phyloP scores from a whole-genome alignment of 768 basidiomycete species.

The Exidia glandulosa region DNA sequence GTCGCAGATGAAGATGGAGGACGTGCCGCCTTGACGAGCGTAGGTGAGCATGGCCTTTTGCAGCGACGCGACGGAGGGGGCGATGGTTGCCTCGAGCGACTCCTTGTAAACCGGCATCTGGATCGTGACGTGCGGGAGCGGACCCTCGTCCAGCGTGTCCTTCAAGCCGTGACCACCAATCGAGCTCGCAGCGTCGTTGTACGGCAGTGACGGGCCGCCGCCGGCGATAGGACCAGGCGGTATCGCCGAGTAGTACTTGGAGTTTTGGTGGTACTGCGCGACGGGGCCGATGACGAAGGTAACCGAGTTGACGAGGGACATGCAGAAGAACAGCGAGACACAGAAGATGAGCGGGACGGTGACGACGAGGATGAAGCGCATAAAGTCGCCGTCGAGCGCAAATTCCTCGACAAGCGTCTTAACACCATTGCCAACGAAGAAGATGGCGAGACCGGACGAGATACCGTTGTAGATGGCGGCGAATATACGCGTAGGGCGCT shows the following conservation, averaged over 20 bases:
- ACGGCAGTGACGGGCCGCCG: background rate
- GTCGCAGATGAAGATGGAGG: constrained; percentile 48
- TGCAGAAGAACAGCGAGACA: constrained; percentile 36
- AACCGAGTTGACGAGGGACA: constrained; percentile 25
- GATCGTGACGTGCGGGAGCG: constrained; percentile 39
- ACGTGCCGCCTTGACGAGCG: constrained; percentile 50
- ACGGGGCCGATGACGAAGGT: constrained; percentile 36
- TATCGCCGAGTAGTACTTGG: constrained; percentile 40
- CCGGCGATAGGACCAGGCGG: constrained; percentile 25
- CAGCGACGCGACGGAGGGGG: constrained; percentile 41
- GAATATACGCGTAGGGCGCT: constrained; percentile 22
- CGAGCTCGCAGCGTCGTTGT: background rate
- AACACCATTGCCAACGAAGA: constrained; percentile 55
- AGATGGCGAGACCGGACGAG: constrained; percentile 24
- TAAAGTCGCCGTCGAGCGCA: constrained; percentile 34
- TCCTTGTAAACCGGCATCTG: constrained; percentile 54
- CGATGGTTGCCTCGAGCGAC: constrained; percentile 37
- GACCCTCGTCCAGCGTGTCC: constrained; percentile 30
- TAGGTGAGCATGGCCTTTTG: constrained; percentile 55
- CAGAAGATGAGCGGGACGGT: constrained; percentile 32
- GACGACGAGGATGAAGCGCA: constrained; percentile 32
- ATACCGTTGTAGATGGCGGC: constrained; percentile 27
- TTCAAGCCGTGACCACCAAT: background rate
- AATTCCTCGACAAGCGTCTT: constrained; percentile 48
- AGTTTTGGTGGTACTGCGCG: constrained; percentile 40